phyloP scores from a whole-genome alignment of 768 basidiomycete species.

The Agrocybe pediades region DNA sequence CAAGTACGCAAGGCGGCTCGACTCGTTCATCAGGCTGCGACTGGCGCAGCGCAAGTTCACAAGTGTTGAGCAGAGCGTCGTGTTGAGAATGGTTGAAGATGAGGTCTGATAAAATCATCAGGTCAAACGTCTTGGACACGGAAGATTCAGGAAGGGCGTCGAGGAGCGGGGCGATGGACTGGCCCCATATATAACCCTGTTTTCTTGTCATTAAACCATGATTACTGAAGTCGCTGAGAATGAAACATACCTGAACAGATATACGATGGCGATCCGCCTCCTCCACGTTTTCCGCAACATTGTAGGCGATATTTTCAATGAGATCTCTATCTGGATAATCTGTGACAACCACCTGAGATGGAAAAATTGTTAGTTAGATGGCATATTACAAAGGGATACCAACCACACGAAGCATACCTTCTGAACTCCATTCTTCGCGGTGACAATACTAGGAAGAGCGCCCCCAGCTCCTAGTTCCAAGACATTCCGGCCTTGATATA shows the following conservation, averaged over 20 bases:
- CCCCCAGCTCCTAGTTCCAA: conserved; percentile 95
- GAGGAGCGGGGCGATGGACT: conserved; percentile 48
- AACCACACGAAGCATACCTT: conserved; percentile 49
- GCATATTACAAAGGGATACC: background rate
- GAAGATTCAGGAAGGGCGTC: conserved; percentile 21
- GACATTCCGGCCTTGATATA: conserved; percentile 51
- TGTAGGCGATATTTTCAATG: conserved; percentile 73
- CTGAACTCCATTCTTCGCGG: conserved; percentile 67
- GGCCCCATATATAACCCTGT: conserved; percentile 83
- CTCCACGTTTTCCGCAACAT: conserved; percentile 61
- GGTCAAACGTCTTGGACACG: conserved; percentile 51
- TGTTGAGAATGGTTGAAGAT: conserved; percentile 98
- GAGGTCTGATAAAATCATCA: conserved; percentile 90
- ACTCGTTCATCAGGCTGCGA: conserved; percentile 7
- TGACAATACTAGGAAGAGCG: conserved; percentile 81
- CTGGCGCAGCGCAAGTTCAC: conserved; percentile 46
- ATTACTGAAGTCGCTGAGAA: background rate
- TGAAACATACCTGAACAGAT: conserved; percentile 29
- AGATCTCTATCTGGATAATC: conserved; percentile 88
- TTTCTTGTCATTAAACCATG: conserved; percentile 14
- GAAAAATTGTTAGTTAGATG: background rate
- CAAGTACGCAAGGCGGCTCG: conserved; percentile 51
- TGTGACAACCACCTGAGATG: conserved; percentile 72
- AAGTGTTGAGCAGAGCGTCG: conserved; percentile 76
- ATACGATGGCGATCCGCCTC: conserved; percentile 36